Evolutionary conservation across 1,284 basidiomycete genomes (phyloP), one percentile per base, ranked within the genome.

Genomic region (Takashimella koratensis): DNA sequence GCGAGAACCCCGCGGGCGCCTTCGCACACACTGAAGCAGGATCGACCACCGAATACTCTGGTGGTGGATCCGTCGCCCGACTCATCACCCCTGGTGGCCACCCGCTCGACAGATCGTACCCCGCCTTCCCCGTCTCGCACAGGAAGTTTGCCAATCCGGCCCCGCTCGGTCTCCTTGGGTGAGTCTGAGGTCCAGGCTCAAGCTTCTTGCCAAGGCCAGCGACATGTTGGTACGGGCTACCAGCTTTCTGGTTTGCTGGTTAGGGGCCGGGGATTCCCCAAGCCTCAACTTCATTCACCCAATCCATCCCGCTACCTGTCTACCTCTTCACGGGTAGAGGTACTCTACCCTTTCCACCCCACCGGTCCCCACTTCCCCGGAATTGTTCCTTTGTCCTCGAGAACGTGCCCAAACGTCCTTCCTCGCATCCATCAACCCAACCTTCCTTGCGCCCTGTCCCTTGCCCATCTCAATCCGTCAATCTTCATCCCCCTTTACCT

Each of bases 61-160:
- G 43, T n/a, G 58, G 58, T 12, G 25, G 24, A 20, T 50, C 53
- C 48, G 48, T 60, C 46, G 57, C 58, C 19, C 58, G 58, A 26
- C 57, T 60, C 55, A 55, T 60, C 48, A 60, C 58, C 43, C 58
- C 58, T 26, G 58, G 58, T 44, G 58, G 58, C 30, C 52, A 60
- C 58, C 58, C 58, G 22, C 45, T 60, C 44, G 58, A 60, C 53
- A 53, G 52, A n/a, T 53, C 43, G 46, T 55, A 60, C 51, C 70
- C 70, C 12, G 72, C 66, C 43, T 71, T 71, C 62, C 69, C 65
- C 49, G 65, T 75, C 52, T 76, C 66, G 65, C 76, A 76, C 62
- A 64, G 78, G 46, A 75, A 73, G 63, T 65, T 81, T 52, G 80
- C 74, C 56, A 82, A 82, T 71, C 80, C 81, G 0, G 78, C 80